A percentile compares a stretch with the other conserved stretches of the same genome.
Conservation (phyloP, 805 yeast species). For the Metschnikowia borealis region DNA sequence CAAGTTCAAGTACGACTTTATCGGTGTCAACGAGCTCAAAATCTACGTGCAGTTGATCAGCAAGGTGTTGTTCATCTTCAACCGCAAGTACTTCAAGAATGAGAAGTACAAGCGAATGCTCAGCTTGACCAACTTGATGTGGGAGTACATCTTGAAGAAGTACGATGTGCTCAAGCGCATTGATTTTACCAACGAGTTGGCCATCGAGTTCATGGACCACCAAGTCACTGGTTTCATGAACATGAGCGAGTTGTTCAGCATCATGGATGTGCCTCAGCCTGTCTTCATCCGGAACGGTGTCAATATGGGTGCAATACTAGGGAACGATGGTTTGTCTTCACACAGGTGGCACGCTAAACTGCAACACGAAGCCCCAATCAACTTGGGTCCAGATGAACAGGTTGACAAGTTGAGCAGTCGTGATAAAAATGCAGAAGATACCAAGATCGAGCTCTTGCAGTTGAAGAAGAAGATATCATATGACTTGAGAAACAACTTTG, state of each 20-base stretch:
- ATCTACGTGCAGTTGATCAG: slow-evolving; percentile 39
- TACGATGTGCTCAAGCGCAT: slow-evolving; percentile 30
- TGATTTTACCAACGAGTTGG: slow-evolving; percentile 19
- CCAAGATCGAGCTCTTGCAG: slow-evolving; percentile 27
- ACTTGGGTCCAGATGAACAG: not conserved
- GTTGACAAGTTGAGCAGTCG: not conserved
- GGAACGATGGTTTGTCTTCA: slow-evolving; percentile 3
- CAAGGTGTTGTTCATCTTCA: slow-evolving; percentile 39
- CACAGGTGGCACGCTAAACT: not conserved
- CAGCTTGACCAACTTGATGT: slow-evolving; percentile 37
- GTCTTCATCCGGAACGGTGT: slow-evolving; percentile 11
- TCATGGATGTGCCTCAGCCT: slow-evolving; percentile 46
- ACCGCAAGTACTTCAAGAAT: slow-evolving; percentile 43
- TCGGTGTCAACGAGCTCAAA: slow-evolving; percentile 34
- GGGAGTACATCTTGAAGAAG: slow-evolving; percentile 41
- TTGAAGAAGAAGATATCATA: slow-evolving; percentile 37
- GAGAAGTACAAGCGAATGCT: slow-evolving; percentile 45
- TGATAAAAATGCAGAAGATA: slow-evolving; percentile 10
- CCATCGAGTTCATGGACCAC: slow-evolving; percentile 36
- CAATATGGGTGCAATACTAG: slow-evolving; percentile 10
- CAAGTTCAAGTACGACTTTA: slow-evolving; percentile 44
- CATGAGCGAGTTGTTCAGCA: slow-evolving; percentile 38
- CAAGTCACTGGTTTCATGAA: slow-evolving; percentile 38
- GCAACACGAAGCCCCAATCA: not conserved
- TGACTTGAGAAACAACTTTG: slow-evolving; percentile 40